A percentile compares a stretch with the other conserved stretches of the same genome.
These are phyloP conservation scores for Pseudogymnoascus sp. DNA, from an alignment of 2,329 filamentous ascomycete genomes.

Conservation along the genomic window DNA sequence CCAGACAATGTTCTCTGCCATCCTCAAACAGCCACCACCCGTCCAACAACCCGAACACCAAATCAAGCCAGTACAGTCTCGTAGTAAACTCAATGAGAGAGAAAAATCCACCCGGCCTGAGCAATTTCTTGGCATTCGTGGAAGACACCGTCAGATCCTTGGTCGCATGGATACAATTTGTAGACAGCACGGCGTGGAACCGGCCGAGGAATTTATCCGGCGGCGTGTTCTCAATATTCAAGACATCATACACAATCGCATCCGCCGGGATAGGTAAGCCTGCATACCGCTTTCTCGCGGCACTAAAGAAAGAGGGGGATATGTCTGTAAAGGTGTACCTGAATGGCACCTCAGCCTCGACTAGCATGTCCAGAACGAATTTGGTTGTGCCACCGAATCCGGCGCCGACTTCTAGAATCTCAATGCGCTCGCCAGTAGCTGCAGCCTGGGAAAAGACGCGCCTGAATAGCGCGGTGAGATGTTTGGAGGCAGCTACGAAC, in stretches of 20 bases:
- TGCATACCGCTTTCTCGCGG: constrained; percentile 15
- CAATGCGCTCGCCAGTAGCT: constrained; percentile 17
- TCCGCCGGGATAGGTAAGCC: neutral
- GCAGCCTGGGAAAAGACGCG: neutral
- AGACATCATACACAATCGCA: constrained; percentile 13
- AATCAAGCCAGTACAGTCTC: constrained; percentile 19
- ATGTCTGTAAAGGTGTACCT: constrained; percentile 38
- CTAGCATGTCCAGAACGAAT: constrained; percentile 26
- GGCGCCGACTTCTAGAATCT: constrained; percentile 38
- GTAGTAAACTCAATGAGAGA: constrained; percentile 18
- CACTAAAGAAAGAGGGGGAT: constrained; percentile 23
- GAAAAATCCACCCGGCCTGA: constrained; percentile 15
- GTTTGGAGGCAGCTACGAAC: constrained; percentile 8
- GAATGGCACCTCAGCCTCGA: constrained; percentile 19
- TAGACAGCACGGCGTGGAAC: constrained; percentile 17
- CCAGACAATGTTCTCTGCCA: constrained; percentile 17
- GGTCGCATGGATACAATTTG: constrained; percentile 21
- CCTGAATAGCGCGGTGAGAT: constrained; percentile 14
- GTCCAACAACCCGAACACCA: constrained; percentile 21
- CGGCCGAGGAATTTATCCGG: constrained; percentile 10
- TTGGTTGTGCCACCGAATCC: constrained; percentile 32
- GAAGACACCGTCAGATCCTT: constrained; percentile 5
- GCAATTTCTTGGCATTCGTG: constrained; percentile 11
- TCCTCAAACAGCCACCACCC: constrained; percentile 22
- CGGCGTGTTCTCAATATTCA: constrained; percentile 14